Base-by-base conservation (phyloP, 257 asterid species). In the Salvia hispanica region DNA sequence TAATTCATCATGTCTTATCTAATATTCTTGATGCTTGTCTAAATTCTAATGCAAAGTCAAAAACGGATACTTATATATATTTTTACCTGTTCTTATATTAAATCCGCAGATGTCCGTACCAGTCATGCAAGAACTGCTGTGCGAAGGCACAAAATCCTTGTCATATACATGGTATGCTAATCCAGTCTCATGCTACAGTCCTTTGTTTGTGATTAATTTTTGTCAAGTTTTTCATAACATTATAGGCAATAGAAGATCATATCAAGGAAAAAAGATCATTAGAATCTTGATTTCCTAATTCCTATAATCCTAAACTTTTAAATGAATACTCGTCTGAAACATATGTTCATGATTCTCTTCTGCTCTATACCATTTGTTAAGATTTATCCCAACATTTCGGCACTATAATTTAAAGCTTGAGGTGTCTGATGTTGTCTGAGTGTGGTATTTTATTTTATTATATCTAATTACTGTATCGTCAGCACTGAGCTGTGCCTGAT, bases 71-170 rank as follows among this genome's bases (percentile, higher is more conserved):
- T 58, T 53, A 5, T 53, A 2, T 7, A 10, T 25, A 7, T 15
- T 48, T 36, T 52, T 13, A 45, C 15, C 56, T 68, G 28, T 64
- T 81, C 66, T 68, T 63, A 18, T 75, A 77, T 58, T 36, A 44
- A 42, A 62, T 65, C 47, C 74, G 79, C 90, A 94, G 99, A 86
- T 94, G 99, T 72, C 99, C 97, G 0, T 94, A 72, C 74, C 96
- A 88, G 66, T 93, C 97, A 13, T 93, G 99, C 93, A 93, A 90
- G 82, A 89, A 76, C 64, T 90, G 96, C 81, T 93, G 97, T 33
- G 90, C 99, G 3, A 89, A 90, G 72, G 97, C 99, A 60, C 96
- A 93, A 80, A 93, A 93, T 81, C 97, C 97, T 14, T 90, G 99
- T 74, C 95, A 86, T 76, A 93, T 93, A 76, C 99, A 93, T 64